phyloP scores from a whole-genome alignment of 139 green algal genomes.

The Gonium pectorale region DNA sequence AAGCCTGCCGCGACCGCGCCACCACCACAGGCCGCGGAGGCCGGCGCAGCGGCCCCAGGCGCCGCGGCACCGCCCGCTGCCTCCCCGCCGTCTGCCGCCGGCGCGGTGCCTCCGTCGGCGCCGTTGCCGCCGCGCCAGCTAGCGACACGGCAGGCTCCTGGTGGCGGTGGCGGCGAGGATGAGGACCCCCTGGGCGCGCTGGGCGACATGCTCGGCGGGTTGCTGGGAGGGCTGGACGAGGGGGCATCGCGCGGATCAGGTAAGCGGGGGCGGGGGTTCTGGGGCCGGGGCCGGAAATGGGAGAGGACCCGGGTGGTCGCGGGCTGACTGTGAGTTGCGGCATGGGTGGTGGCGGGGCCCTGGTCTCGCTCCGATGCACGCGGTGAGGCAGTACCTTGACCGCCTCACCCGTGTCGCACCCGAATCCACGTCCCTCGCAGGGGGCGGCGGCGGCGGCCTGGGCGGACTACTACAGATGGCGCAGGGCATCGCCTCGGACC shows the following conservation, averaged over 20 bases:
- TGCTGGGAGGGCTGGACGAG: conserved; percentile 23
- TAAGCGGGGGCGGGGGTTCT: no score
- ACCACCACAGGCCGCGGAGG: not conserved
- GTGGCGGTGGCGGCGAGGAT: not conserved
- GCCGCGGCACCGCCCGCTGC: not conserved
- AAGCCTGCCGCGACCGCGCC: not conserved
- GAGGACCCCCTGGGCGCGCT: conserved; percentile 32
- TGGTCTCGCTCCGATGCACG: no score
- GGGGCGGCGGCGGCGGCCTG: conserved; percentile 47
- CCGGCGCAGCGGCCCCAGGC: not conserved
- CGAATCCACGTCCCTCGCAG: no score
- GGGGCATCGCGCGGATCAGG: not conserved
- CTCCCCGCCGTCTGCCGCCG: not conserved
- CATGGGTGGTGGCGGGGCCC: no score
- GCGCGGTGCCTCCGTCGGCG: not conserved
- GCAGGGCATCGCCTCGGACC: conserved; percentile 53
- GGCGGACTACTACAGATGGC: conserved; percentile 61
- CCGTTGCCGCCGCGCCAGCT: not conserved
- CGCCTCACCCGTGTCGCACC: no score
- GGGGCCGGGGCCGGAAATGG: no score
- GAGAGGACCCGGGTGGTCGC: no score
- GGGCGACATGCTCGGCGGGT: conserved; percentile 55
- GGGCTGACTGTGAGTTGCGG: no score
- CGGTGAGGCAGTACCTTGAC: no score
- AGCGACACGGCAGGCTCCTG: not conserved